Base-by-base conservation (phyloP, 805 yeast species). In the Candida insectalens region DNA sequence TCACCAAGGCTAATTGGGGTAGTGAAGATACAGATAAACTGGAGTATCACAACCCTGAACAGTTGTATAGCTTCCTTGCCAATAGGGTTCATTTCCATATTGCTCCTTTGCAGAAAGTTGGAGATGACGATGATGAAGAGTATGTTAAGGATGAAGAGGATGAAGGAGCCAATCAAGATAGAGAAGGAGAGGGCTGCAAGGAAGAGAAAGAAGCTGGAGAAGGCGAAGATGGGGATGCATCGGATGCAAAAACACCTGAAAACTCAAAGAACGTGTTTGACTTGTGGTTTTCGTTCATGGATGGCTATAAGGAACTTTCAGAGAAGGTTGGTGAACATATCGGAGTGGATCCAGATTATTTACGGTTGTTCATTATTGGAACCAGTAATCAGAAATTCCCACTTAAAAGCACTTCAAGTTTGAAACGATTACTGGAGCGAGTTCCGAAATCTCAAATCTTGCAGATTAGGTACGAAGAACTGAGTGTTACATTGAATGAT, bases 401-500 rank as follows among this genome's bases (percentile, higher is more conserved):
- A 1, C 54, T 40, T 47, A 54, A 35, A 49, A 68, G 44, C 51
- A 67, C 36, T 63, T 62, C 49, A 41, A 47, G 38, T 37, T 50
- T 49, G 33, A 36, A 27, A 28, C 40, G 45, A n/a, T 36, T 63
- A 7, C 61, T 71, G 42, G 59, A 63, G 5, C 63, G 60, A 42
- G 62, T 64, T 25, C 63, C 73, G 2, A 67, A 65, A 16, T 60
- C 69, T 6, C 68, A 65, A 28, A 51, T 60, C 4, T 32, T 55
- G 29, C 49, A 47, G 6, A 69, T 89, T 37, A 78, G 77, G 43
- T 89, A 82, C 51, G 96, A 89, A 49, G 57, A 80, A 1, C 65
- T 92, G 47, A 81, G 75, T 30, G 75, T 87, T 29, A 74, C 88
- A 2, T 60, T 89, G 35, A 67, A 63, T 23, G 94, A 85, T 41